Base-by-base conservation (phyloP, 768 basidiomycete species). In the Xanthoconium stramineum region DNA sequence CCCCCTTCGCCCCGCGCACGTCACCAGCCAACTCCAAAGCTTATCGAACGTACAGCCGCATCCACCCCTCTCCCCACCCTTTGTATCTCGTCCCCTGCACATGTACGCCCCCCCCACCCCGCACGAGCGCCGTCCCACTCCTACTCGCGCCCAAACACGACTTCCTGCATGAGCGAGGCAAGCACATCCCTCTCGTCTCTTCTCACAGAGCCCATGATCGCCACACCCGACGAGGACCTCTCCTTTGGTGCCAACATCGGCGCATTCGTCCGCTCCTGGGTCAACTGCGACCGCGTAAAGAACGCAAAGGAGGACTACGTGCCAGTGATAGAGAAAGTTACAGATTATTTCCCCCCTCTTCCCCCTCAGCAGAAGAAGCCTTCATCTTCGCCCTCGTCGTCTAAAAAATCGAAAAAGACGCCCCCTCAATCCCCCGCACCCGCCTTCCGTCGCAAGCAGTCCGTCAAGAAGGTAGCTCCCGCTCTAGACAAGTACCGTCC, bases 181-280 rank as follows among this genome's bases (percentile, higher is more conserved):
- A 79, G 80, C 29, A 79, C 82, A 0, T 79, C 80, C 47, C 70
- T 84, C 59, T 74, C 80, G 0, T 84, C 83, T 24, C 82, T 73
- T 69, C 53, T 82, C 76, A 55, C 67, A 73, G 60, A 53, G 65
- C 78, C 61, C 50, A 61, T 71, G 65, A 72, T 82, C 59, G 71
- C 59, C 52, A 74, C 78, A 0, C 62, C 75, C 2, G 65, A 80
- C 45, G 74, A 69, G 51, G 69, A 81, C 44, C 70, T 72, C 39
- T 73, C 72, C 38, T 77, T 80, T 45, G 75, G 80, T 40, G 75
- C 72, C 36, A 78, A 78, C 6, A 79, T 81, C 71, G 77, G 79
- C 10, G 63, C 77, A 17, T 69, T 76, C 47, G 72, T 54, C 40
- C 74, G 59, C 32, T 65, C 60, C 15, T 71, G 56, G 67, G 69